Percentiles rank a stretch among this genome's conserved stretches.
phyloP scores from a whole-genome alignment of 163 green algal species.

The Scenedesmus sp. region DNA sequence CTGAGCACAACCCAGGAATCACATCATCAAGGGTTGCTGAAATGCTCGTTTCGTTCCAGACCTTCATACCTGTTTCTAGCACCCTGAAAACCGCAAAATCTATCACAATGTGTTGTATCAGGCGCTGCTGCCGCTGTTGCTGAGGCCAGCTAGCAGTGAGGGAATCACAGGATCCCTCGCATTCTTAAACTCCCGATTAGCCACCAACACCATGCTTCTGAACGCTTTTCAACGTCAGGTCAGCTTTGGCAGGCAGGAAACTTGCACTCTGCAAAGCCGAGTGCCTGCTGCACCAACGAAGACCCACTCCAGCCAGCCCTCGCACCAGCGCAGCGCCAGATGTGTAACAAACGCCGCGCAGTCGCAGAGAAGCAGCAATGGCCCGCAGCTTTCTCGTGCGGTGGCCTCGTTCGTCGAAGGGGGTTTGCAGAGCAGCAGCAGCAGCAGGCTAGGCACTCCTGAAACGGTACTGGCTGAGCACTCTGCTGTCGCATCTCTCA shows the following conservation, averaged over 20 bases:
- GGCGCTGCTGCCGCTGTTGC: background rate
- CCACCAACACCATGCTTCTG: background rate
- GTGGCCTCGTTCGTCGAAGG: background rate
- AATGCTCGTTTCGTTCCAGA: background rate
- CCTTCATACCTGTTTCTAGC: background rate
- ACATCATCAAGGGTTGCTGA: background rate
- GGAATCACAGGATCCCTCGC: background rate
- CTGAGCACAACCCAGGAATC: background rate
- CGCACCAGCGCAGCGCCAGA: background rate
- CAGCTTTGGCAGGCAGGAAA: background rate
- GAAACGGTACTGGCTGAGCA: background rate
- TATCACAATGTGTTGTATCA: background rate
- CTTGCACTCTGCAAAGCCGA: background rate
- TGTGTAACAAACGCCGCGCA: background rate
- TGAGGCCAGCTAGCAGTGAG: background rate
- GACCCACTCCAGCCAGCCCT: background rate
- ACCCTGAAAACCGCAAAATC: background rate
- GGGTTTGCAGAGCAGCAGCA: background rate
- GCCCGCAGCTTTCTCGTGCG: background rate
- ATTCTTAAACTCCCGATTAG: background rate
- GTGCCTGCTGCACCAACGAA: conserved; percentile 7
- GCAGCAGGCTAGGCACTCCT: conserved; percentile 9
- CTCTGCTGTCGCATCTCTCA: conserved; percentile 13
- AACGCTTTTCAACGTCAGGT: background rate
- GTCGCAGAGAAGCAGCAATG: background rate